Conservation (phyloP, 2,329 filamentous ascomycete species). For the Triangularia setosa region DNA sequence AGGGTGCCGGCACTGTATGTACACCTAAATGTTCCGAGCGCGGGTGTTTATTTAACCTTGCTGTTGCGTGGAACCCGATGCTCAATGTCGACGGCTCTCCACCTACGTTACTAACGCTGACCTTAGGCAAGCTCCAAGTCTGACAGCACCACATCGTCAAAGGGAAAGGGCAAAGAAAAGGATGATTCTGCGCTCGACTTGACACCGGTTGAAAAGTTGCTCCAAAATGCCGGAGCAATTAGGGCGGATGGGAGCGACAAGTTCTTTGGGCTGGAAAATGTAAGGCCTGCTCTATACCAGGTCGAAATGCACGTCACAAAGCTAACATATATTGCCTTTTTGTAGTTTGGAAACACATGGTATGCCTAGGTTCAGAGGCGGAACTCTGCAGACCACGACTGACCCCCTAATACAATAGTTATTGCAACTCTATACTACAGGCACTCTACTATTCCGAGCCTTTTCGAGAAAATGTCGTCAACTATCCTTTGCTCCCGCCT, state of each 20-base stretch:
- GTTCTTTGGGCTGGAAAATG: constrained; percentile 98
- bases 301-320: constrained; percentile 4
- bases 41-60: not conserved
- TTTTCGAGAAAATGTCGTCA: constrained; percentile 91
- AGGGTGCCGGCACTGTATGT: constrained; percentile 53
- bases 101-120: constrained; percentile 1
- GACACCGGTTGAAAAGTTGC: constrained; percentile 67
- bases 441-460: constrained; percentile 92
- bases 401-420: constrained; percentile 51
- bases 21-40: constrained; percentile 3
- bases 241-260: constrained; percentile 90
- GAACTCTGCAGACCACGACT: not conserved
- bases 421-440: constrained; percentile 97
- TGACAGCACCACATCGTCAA: constrained; percentile 36
- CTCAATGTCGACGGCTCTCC: not conserved
- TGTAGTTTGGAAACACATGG: constrained; percentile 95
- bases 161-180: constrained; percentile 53
- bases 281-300: constrained; percentile 45
- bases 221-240: constrained; percentile 75
- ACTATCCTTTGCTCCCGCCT: constrained; percentile 73
- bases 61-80: constrained; percentile 2
- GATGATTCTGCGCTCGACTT: constrained; percentile 55
- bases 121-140: constrained; percentile 43
- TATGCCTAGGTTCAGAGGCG: constrained; percentile 41
- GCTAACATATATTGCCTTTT: constrained; percentile 34